Evolutionary conservation across 805 yeast genomes (phyloP).

Genomic region (Metschnikowia shivogae): DNA sequence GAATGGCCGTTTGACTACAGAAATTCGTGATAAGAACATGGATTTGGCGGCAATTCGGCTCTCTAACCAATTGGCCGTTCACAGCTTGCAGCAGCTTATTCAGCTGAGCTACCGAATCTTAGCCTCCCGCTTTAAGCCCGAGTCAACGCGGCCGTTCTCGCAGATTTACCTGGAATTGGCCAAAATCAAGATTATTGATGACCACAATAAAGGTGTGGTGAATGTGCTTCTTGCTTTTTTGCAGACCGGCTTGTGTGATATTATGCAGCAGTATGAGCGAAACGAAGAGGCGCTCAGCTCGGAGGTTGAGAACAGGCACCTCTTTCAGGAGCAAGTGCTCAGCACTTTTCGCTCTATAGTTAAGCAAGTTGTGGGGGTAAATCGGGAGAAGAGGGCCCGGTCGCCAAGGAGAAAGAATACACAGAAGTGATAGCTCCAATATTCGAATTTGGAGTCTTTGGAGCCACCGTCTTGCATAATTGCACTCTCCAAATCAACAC

Average conservation of each 20-base stretch:
- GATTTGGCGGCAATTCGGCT: constrained; percentile 3
- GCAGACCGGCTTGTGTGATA: constrained; percentile 8
- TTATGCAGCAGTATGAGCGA: constrained; percentile 9
- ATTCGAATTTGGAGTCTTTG: neutral
- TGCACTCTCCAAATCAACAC: no score
- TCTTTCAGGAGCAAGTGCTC: constrained; percentile 14
- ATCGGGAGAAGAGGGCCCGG: constrained; percentile 3
- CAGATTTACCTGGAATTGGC: constrained; percentile 9
- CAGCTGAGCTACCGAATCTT: constrained; percentile 12
- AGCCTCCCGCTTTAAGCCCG: constrained; percentile 10
- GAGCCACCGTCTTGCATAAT: no score
- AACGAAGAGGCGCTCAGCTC: constrained; percentile 11
- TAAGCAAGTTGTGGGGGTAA: constrained; percentile 9
- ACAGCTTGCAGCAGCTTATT: constrained; percentile 6
- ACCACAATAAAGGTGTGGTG: constrained; percentile 1
- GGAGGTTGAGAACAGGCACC: constrained; percentile 12
- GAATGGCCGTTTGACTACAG: neutral
- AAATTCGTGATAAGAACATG: neutral
- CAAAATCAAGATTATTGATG: constrained; percentile 3
- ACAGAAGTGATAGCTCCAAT: neutral
- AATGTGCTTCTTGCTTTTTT: constrained; percentile 9
- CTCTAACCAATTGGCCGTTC: constrained; percentile 12
- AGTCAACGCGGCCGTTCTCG: constrained; percentile 12
- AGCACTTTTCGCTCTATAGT: constrained; percentile 10
- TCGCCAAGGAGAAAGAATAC: neutral